Evolutionary conservation across 2,329 filamentous ascomycete genomes (phyloP).

Genomic region (Epichloe amarillans): DNA sequence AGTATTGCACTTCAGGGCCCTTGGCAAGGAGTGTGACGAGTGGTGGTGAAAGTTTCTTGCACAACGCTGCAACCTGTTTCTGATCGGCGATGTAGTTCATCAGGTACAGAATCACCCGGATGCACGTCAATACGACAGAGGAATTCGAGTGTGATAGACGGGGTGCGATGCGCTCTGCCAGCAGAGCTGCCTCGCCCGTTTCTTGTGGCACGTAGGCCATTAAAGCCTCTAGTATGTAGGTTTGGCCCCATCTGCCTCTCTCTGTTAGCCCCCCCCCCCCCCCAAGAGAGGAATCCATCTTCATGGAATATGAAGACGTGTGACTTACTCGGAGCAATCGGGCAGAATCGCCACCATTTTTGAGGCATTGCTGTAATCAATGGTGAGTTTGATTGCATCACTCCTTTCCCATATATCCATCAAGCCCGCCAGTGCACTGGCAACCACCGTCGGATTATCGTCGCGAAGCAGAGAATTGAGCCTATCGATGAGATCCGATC

Average conservation of each 20-base stretch:
- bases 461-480: constrained; percentile 84
- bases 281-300: background rate
- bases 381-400: constrained; percentile 93
- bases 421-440: constrained; percentile 76
- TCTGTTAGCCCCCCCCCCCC: background rate
- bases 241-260: constrained; percentile 83
- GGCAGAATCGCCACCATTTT: constrained; percentile 95
- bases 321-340: constrained; percentile 84
- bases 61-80: constrained; percentile 74
- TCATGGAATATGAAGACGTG: background rate
- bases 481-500: constrained; percentile 80
- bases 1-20: constrained; percentile 94
- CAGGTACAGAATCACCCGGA: constrained; percentile 88
- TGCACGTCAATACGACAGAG: constrained; percentile 88
- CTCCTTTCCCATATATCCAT: constrained; percentile 99
- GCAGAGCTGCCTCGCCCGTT: constrained; percentile 68
- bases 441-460: constrained; percentile 94
- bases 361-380: constrained; percentile 93
- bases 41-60: constrained; percentile 86
- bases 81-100: constrained; percentile 97
- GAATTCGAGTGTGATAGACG: constrained; percentile 95
- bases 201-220: constrained; percentile 98
- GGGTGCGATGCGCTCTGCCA: constrained; percentile 91
- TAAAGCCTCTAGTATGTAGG: constrained; percentile 91
- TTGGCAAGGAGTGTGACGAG: constrained; percentile 91